phyloP scores from a whole-genome alignment of 768 basidiomycete species.

The Hydnum rufescens region DNA sequence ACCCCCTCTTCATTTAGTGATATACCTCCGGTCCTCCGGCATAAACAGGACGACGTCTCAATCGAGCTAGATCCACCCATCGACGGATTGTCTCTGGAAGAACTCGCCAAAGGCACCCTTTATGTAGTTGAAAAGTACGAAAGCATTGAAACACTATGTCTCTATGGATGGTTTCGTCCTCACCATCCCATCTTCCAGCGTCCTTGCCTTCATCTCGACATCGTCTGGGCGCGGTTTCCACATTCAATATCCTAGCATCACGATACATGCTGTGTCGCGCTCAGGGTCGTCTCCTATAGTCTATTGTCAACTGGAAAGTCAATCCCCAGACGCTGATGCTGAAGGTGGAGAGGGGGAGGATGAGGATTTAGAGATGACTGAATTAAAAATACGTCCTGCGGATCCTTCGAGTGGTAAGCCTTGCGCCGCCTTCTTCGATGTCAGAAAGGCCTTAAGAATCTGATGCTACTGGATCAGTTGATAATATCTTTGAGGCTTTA shows the following conservation, averaged over 20 bases:
- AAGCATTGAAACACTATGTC: not conserved
- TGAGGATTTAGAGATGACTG: slow-evolving; percentile 46
- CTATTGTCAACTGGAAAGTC: slow-evolving; percentile 87
- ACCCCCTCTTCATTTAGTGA: slow-evolving; percentile 72
- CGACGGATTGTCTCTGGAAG: slow-evolving; percentile 34
- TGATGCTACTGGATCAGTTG: too few relatives aligned
- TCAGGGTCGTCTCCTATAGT: slow-evolving; percentile 44
- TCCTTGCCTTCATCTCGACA: slow-evolving; percentile 51
- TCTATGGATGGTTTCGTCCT: not conserved
- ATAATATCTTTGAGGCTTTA: slow-evolving; percentile 69
- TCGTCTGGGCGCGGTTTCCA: slow-evolving; percentile 53
- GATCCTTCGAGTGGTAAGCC: slow-evolving; percentile 36
- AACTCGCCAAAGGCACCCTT: slow-evolving; percentile 41
- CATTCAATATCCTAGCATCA: slow-evolving; percentile 75
- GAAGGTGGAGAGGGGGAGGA: slow-evolving; percentile 26
- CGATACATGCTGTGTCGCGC: slow-evolving; percentile 81
- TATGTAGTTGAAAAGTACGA: slow-evolving; percentile 71
- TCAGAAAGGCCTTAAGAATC: too few relatives aligned
- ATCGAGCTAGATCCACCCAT: slow-evolving; percentile 50
- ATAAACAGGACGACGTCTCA: slow-evolving; percentile 51
- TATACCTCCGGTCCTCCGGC: slow-evolving; percentile 66
- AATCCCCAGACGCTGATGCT: slow-evolving; percentile 18
- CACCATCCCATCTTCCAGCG: slow-evolving; percentile 24
- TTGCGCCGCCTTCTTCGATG: too few relatives aligned
- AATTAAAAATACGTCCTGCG: slow-evolving; percentile 57